These are phyloP conservation scores for Penicillium decumbens DNA, from an alignment of 2,329 filamentous ascomycete species.

Conservation along the genomic window DNA sequence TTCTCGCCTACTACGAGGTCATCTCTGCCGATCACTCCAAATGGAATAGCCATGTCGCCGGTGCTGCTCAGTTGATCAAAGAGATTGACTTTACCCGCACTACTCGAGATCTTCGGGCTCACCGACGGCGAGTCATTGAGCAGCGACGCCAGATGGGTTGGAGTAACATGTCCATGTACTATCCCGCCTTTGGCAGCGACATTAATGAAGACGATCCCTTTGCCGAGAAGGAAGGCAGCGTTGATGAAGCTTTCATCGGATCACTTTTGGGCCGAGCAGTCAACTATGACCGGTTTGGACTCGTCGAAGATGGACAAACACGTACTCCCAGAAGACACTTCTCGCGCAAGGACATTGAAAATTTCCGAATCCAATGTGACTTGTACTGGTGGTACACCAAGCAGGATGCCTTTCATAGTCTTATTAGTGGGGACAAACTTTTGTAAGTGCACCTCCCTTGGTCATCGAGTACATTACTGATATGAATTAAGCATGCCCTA, in stretches of 20 bases:
- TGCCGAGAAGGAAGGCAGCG: slow-evolving; percentile 43
- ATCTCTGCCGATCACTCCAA: slow-evolving; percentile 92
- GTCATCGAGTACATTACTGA: slow-evolving; percentile 21
- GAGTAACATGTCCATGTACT: slow-evolving; percentile 16
- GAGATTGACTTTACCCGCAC: slow-evolving; percentile 76
- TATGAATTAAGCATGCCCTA: slow-evolving; percentile 64
- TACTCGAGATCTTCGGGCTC: slow-evolving; percentile 64
- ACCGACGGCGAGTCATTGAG: slow-evolving; percentile 50
- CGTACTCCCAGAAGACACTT: slow-evolving; percentile 33
- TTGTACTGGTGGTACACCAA: slow-evolving; percentile 95
- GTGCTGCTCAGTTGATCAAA: slow-evolving; percentile 72
- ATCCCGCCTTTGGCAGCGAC: slow-evolving; percentile 31
- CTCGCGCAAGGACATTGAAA: slow-evolving; percentile 62
- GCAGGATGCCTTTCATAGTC: slow-evolving; percentile 87
- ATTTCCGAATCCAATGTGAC: slow-evolving; percentile 76
- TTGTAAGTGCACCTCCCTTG: slow-evolving; percentile 59
- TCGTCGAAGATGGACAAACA: slow-evolving; percentile 37
- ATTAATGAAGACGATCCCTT: slow-evolving; percentile 42
- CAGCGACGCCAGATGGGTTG: slow-evolving; percentile 30
- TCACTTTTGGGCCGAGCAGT: slow-evolving; percentile 55
- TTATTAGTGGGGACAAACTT: slow-evolving; percentile 76
- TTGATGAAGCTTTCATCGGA: slow-evolving; percentile 57
- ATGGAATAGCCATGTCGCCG: slow-evolving; percentile 89
- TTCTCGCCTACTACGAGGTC: slow-evolving; percentile 89
- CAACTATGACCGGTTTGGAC: slow-evolving; percentile 56